phyloP scores from a whole-genome alignment of 164 flowering plant genomes.

The Dillenia turbinata region DNA sequence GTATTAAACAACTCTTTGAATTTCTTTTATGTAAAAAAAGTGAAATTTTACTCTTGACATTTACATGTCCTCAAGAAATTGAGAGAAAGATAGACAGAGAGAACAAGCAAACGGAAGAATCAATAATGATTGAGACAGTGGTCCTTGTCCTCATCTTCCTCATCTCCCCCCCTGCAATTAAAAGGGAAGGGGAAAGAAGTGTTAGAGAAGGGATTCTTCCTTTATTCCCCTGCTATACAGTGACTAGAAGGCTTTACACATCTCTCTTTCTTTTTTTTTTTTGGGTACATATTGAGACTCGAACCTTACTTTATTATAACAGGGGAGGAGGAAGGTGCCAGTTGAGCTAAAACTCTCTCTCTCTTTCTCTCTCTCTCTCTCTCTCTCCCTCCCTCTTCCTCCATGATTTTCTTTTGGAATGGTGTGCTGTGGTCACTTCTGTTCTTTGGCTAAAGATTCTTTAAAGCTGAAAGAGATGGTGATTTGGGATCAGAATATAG shows the following conservation, averaged over 20 bases:
- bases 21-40: too few species aligned
- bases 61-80: too few species aligned
- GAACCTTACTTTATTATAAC: too few species aligned
- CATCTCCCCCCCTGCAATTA: constrained; percentile 16
- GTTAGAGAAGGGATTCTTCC: constrained; percentile 24
- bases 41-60: too few species aligned
- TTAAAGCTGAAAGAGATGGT: constrained; percentile 21
- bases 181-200: constrained; percentile 16
- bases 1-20: too few species aligned
- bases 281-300: too few species aligned
- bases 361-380: not conserved
- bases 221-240: constrained; percentile 36
- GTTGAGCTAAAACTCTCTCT: too few species aligned
- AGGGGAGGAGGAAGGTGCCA: too few species aligned
- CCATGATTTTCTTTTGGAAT: constrained; percentile 3
- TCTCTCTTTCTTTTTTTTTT: too few species aligned
- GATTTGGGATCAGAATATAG: constrained; percentile 48
- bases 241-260: not conserved
- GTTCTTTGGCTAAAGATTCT: constrained; percentile 25
- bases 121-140: constrained; percentile 17
- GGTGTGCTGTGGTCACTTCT: constrained; percentile 31
- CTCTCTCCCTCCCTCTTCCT: constrained; percentile 2
- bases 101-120: constrained; percentile 9
- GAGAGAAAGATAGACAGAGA: not conserved
- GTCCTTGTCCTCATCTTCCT: constrained; percentile 18